These are phyloP conservation scores for Ramicandelaber brevisporus DNA, from an alignment of 192 early-diverging fungal genomes.

Conservation along the genomic window DNA sequence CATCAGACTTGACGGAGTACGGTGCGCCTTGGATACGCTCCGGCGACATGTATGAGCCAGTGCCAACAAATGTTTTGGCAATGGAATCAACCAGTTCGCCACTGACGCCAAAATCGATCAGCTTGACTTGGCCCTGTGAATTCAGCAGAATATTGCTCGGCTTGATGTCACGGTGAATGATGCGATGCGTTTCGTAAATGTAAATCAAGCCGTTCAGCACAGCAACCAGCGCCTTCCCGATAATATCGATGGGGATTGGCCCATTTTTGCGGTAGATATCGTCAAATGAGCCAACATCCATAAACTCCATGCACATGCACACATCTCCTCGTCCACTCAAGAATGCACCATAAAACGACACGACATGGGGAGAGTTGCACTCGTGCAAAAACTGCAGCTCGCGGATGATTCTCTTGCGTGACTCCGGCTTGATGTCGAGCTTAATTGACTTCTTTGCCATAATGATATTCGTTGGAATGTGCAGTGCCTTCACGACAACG, in stretches of 20 bases:
- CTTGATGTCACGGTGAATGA: slow-evolving; percentile 87
- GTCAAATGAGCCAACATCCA: slow-evolving; percentile 85
- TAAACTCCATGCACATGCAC: slow-evolving; percentile 93
- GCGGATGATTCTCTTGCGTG: slow-evolving; percentile 1
- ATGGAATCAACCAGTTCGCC: slow-evolving; percentile 63
- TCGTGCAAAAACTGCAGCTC: slow-evolving; percentile 92
- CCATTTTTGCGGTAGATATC: slow-evolving; percentile 78
- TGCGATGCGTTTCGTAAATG: slow-evolving; percentile 64
- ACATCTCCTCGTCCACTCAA: slow-evolving; percentile 57
- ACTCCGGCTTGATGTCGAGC: slow-evolving; percentile 1
- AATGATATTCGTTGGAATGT: slow-evolving; percentile 62
- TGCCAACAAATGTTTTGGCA: slow-evolving; percentile 68
- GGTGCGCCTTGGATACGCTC: slow-evolving; percentile 53
- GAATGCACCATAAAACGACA: slow-evolving; percentile 93
- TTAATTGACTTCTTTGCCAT: slow-evolving; percentile 77
- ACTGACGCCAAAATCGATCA: slow-evolving; percentile 80
- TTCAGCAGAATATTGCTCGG: slow-evolving; percentile 72
- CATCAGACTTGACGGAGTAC: slow-evolving; percentile 59
- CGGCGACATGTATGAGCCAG: slow-evolving; percentile 63
- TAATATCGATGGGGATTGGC: slow-evolving; percentile 63
- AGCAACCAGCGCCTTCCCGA: slow-evolving; percentile 60
- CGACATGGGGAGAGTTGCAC: slow-evolving; percentile 84
- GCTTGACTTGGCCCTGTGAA: slow-evolving; percentile 50
- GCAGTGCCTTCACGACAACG: slow-evolving; percentile 60
- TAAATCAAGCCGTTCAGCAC: slow-evolving; percentile 54